These are phyloP conservation scores for Diaporthe longicolla DNA, from an alignment of 2,329 filamentous ascomycete species.

Conservation along the genomic window DNA sequence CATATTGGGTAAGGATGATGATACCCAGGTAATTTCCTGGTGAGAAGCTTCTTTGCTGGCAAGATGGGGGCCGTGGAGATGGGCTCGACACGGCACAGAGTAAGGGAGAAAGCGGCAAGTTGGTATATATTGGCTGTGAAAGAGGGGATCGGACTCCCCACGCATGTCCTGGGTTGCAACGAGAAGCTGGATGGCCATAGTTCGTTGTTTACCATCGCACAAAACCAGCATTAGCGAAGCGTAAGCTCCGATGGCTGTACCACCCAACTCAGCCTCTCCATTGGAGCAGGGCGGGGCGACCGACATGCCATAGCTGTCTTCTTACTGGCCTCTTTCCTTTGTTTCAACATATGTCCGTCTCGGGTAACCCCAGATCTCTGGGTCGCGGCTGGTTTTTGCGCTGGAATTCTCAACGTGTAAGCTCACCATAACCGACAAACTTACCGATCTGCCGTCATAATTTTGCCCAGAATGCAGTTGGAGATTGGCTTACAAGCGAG, in stretches of 20 bases:
- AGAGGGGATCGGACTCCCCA: conserved; percentile 31
- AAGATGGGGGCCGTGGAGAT: not conserved
- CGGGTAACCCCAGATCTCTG: conserved; percentile 29
- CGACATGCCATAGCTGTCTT: conserved; percentile 15
- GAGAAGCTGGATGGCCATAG: not conserved
- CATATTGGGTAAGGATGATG: not conserved
- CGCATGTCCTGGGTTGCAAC: conserved; percentile 11
- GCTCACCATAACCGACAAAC: not conserved
- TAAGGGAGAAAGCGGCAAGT: not conserved
- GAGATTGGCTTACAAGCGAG: not conserved
- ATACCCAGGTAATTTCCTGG: conserved; percentile 1
- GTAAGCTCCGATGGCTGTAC: conserved; percentile 30
- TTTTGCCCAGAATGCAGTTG: not conserved
- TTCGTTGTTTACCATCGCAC: conserved; percentile 21
- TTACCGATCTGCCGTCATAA: conserved; percentile 6
- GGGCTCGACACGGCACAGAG: conserved; percentile 14
- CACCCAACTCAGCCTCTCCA: conserved; percentile 19
- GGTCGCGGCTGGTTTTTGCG: conserved; percentile 20
- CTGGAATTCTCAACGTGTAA: conserved; percentile 5
- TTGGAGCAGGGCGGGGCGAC: conserved; percentile 31
- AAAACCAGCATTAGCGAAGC: conserved; percentile 7
- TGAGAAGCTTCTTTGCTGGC: not conserved
- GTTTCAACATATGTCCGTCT: conserved; percentile 36
- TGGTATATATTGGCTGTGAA: conserved; percentile 14
- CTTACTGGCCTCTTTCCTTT: conserved; percentile 7